phyloP scores from a whole-genome alignment of 2,329 filamentous ascomycete species.

The Aspergillus versicolor region DNA sequence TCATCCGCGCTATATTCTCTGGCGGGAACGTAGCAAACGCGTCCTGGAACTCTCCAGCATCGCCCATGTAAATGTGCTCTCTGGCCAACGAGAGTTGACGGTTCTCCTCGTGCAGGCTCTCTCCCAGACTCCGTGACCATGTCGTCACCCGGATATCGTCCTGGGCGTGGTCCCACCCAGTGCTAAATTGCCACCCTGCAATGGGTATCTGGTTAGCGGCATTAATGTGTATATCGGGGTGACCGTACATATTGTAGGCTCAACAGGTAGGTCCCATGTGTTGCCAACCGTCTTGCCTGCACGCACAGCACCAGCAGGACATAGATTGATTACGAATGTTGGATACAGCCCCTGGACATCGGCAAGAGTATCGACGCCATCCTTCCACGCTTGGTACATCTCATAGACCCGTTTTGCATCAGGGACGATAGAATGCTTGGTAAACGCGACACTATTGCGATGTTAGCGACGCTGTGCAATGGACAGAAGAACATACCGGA shows the following conservation, averaged over 20 bases:
- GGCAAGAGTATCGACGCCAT: conserved; percentile 30
- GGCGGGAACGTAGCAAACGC: conserved; percentile 32
- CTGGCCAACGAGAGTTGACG: conserved; percentile 28
- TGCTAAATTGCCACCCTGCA: conserved; percentile 41
- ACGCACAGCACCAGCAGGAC: conserved; percentile 25
- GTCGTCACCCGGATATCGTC: conserved; percentile 38
- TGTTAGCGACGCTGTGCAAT: too few species aligned
- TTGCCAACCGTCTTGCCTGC: conserved; percentile 40
- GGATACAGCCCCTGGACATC: conserved; percentile 40
- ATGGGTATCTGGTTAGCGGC: background rate
- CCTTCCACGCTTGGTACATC: conserved; percentile 39
- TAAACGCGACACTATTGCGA: conserved; percentile 22
- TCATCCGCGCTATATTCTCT: conserved; percentile 37
- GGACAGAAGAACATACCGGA: conserved; percentile 24
- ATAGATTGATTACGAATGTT: conserved; percentile 38
- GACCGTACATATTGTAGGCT: conserved; percentile 32
- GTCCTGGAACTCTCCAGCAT: conserved; percentile 40
- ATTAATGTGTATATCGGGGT: background rate
- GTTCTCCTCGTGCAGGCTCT: conserved; percentile 33
- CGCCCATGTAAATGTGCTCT: conserved; percentile 41
- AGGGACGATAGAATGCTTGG: conserved; percentile 38
- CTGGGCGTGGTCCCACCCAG: conserved; percentile 35
- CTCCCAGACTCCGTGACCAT: conserved; percentile 31
- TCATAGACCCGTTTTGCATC: conserved; percentile 30
- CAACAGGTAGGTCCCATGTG: conserved; percentile 35